Conservation (phyloP, 805 yeast genomes). For the Yamadazyma sp. region DNA sequence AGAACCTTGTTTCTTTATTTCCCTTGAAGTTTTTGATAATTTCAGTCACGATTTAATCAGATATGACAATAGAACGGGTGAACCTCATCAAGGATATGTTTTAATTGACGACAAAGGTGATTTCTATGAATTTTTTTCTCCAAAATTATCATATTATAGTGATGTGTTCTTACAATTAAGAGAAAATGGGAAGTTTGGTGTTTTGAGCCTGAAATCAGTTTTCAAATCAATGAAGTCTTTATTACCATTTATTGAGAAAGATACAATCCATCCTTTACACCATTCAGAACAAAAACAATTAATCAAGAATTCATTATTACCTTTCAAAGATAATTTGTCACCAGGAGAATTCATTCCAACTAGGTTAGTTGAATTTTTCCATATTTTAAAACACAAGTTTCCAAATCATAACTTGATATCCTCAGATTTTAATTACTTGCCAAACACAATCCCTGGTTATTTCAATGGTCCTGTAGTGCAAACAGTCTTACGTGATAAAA, state of each 20-base stretch:
- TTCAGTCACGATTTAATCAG: conserved; percentile 78
- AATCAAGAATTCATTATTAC: conserved; percentile 51
- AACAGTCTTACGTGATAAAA: conserved; percentile 62
- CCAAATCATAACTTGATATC: conserved; percentile 75
- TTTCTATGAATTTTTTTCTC: conserved; percentile 67
- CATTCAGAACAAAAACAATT: conserved; percentile 43
- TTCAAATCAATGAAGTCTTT: conserved; percentile 22
- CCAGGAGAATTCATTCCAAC: conserved; percentile 85
- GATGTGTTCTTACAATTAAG: conserved; percentile 54
- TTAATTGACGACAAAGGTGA: conserved; percentile 70
- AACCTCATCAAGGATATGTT: conserved; percentile 77
- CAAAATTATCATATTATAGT: conserved; percentile 57
- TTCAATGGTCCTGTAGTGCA: conserved; percentile 78
- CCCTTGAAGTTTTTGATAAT: conserved; percentile 81
- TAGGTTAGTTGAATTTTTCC: conserved; percentile 60
- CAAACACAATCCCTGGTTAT: conserved; percentile 50
- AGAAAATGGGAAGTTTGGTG: conserved; percentile 35
- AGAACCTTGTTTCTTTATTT: conserved; percentile 74
- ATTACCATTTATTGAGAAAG: conserved; percentile 28
- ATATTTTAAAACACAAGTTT: conserved; percentile 58
- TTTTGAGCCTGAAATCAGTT: conserved; percentile 17
- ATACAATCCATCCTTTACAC: conserved; percentile 56
- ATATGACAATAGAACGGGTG: conserved; percentile 63
- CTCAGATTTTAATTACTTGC: conserved; percentile 59
- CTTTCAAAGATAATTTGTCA: conserved; percentile 63